Percentiles rank a stretch among this genome's conserved stretches.
Evolutionary conservation across 73 alveolate species (phyloP).

Genomic region (Diophrys sp.): DNA sequence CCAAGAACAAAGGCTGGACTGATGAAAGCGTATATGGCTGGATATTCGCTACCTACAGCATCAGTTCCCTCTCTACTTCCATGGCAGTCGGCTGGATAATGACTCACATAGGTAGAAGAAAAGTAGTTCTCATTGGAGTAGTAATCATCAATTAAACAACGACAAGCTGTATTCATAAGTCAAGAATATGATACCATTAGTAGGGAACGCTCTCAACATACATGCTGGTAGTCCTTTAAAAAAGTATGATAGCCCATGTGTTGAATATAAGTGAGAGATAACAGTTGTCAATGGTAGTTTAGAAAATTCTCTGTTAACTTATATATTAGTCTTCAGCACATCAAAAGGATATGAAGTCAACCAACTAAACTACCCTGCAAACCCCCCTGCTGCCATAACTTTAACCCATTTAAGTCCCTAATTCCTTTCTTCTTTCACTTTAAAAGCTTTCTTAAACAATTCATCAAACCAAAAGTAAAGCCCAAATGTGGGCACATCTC

Average conservation of each 20-base stretch:
- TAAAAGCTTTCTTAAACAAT: slow-evolving; percentile 5
- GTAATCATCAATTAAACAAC: no score
- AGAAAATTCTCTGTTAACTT: slow-evolving; percentile 24
- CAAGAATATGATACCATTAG: slow-evolving; percentile 23
- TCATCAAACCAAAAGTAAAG: slow-evolving; percentile 42
- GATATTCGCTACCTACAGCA: no score
- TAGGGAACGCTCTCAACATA: slow-evolving; percentile 29
- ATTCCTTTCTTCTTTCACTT: not conserved
- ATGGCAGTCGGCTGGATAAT: no score
- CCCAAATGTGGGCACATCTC: slow-evolving; percentile 67
- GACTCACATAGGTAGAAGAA: no score
- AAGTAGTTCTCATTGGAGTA: no score
- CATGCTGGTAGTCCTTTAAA: slow-evolving; percentile 31
- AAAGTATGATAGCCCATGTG: slow-evolving; percentile 10
- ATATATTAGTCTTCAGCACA: slow-evolving; percentile 37
- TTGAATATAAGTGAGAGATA: not conserved
- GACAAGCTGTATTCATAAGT: slow-evolving; percentile 16
- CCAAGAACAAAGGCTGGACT: no score
- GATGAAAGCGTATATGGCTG: no score
- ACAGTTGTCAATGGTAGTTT: not conserved
- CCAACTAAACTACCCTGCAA: slow-evolving; percentile 56
- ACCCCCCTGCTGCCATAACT: slow-evolving; percentile 45
- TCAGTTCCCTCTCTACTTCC: no score
- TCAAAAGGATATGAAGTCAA: slow-evolving; percentile 42
- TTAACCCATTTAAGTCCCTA: not conserved